Evolutionary conservation across 306 rosid species (phyloP), one percentile per base, ranked within the genome.

Genomic region (Medicago ruthenica): DNA sequence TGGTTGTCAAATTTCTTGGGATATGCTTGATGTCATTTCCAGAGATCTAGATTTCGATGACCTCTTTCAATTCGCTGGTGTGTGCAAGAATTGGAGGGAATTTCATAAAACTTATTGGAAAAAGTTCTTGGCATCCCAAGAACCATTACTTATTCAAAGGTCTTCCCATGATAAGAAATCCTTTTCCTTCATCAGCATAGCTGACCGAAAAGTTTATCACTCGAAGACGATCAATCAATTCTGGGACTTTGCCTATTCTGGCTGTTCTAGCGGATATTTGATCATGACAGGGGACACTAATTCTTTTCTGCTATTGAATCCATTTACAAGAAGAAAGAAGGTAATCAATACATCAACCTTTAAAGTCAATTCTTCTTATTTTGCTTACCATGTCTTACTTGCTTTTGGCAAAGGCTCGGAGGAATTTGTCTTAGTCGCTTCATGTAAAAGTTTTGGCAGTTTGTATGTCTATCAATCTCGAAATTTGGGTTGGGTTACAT

Each of bases 91-190:
- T 61, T 61, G 67, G 67, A 14, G 67, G 67, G 67, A 61, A 3
- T 61, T 61, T 61, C 67, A 61, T 31, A 61, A 61, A 61, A 61
- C 4, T 31, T 61, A 61, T 61, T 61, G 67, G 67, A 61, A 41
- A 27, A 31, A 61, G 15, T 61, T 61, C 42, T 13, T 61, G 41
- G 67, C 20, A 61, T 61, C 42, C 42, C 42, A 31, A 14, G 67
- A 61, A 61, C 67, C 67, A 27, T 31, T 61, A 15, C 18, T 61
- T 31, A 2, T 61, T 61, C 18, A 15, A 14, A 61, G 31, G 67
- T 31, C 20, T 61, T 14, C 1, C 12, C 11, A 31, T 61, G 20
- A 27, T 61, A 14, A 31, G 6, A 31, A 61, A 31, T 31, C 3
- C 14, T 61, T 13, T 31, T 3, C 18, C 67, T 61, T 61, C 67